phyloP scores from a whole-genome alignment of 2,329 filamentous ascomycete species.

The Fusarium sp. region DNA sequence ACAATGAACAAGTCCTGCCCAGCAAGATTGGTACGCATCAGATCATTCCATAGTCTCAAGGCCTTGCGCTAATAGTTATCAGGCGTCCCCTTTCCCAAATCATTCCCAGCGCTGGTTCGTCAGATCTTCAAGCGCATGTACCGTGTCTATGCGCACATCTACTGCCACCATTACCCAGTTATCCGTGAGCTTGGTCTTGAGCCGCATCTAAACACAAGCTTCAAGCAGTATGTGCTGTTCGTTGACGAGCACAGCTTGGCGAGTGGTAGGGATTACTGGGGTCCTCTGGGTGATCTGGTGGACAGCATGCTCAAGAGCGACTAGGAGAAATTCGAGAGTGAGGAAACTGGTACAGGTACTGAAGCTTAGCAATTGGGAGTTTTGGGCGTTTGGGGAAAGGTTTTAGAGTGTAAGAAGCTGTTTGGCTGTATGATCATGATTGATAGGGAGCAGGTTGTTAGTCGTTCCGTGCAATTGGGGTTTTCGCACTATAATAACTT shows the following conservation, averaged over 20 bases:
- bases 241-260: conserved; percentile 96
- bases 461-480: conserved; percentile 3
- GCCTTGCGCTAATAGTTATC: conserved; percentile 24
- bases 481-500: conserved; percentile 4
- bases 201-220: conserved; percentile 97
- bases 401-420: conserved; percentile 22
- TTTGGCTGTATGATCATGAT: conserved; percentile 41
- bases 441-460: conserved; percentile 22
- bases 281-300: conserved; percentile 92
- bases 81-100: conserved; percentile 95
- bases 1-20: conserved; percentile 96
- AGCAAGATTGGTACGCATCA: conserved; percentile 79
- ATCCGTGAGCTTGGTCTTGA: conserved; percentile 95
- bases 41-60: neutral
- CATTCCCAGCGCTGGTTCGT: conserved; percentile 87
- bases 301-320: conserved; percentile 98
- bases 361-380: conserved; percentile 32
- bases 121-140: conserved; percentile 99
- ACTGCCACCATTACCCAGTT: conserved; percentile 99
- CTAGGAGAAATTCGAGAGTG: conserved; percentile 56
- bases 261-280: conserved; percentile 97
- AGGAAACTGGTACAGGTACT: conserved; percentile 10
- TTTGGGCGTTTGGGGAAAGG: conserved; percentile 35
- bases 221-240: conserved; percentile 99
- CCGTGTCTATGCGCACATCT: conserved; percentile 98